A percentile compares a stretch with the other conserved stretches of the same genome.
These are phyloP conservation scores for Ormosia emarginata DNA, from an alignment of 306 rosid species.

Conservation along the genomic window DNA sequence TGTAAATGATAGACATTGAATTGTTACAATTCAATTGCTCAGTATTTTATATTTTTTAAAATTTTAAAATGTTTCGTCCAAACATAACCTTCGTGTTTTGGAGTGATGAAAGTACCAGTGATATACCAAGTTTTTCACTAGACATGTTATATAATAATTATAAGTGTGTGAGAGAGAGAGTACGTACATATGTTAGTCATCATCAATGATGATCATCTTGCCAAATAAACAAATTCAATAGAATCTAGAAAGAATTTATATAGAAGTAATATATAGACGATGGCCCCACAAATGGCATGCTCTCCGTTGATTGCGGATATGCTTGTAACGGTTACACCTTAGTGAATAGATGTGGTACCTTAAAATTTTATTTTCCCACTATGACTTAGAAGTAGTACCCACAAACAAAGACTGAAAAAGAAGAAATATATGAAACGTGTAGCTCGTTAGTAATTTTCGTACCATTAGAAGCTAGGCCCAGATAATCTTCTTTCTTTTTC, in stretches of 20 bases:
- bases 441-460: not conserved
- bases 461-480: not conserved
- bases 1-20: too few relatives aligned
- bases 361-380: not conserved
- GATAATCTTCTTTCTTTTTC: not conserved
- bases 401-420: not conserved
- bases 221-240: too few relatives aligned
- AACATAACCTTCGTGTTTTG: too few relatives aligned
- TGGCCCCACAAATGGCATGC: not conserved
- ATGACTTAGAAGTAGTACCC: conserved; percentile 13
- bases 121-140: too few relatives aligned
- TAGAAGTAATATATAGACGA: not conserved
- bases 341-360: not conserved
- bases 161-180: too few relatives aligned
- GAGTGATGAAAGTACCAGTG: too few relatives aligned
- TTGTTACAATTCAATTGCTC: too few relatives aligned
- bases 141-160: too few relatives aligned
- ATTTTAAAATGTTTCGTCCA: too few relatives aligned
- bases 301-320: not conserved
- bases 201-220: not conserved
- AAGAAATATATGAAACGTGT: not conserved
- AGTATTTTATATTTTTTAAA: too few relatives aligned
- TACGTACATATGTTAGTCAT: too few relatives aligned
- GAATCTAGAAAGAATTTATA: not conserved
- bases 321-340: not conserved